Percentiles rank a stretch among this genome's conserved stretches.
Conservation (phyloP, 2,329 filamentous ascomycete genomes). For the Sporothrix mexicana region DNA sequence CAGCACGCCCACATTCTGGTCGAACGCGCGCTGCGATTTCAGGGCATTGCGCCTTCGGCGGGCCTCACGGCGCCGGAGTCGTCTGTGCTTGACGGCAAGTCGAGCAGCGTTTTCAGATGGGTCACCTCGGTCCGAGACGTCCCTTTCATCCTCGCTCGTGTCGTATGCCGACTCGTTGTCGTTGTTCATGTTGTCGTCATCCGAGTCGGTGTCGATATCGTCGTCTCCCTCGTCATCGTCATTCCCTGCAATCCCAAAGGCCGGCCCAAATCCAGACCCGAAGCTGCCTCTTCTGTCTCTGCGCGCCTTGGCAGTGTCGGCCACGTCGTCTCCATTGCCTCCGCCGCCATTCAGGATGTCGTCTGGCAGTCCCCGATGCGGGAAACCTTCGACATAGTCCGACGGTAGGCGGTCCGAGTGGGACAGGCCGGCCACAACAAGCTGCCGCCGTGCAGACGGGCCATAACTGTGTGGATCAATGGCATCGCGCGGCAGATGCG, state of each 20-base stretch:
- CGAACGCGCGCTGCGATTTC: constrained; percentile 37
- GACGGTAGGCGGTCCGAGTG: constrained; percentile 53
- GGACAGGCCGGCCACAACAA: constrained; percentile 59
- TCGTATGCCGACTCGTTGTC: background rate
- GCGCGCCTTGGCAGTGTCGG: constrained; percentile 25
- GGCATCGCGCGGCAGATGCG: constrained; percentile 44
- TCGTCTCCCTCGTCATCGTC: constrained; percentile 37
- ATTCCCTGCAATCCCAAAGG: background rate
- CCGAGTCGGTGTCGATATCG: constrained; percentile 22
- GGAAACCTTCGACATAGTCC: constrained; percentile 52
- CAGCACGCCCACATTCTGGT: constrained; percentile 68
- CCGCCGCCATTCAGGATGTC: background rate
- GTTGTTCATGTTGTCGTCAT: background rate
- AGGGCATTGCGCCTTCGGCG: constrained; percentile 46
- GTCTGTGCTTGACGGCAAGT: constrained; percentile 23
- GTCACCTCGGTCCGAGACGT: background rate
- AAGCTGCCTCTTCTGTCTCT: constrained; percentile 28
- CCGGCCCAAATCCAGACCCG: background rate
- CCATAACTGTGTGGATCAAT: constrained; percentile 64
- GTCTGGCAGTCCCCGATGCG: constrained; percentile 53
- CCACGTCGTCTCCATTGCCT: constrained; percentile 27
- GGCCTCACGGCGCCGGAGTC: constrained; percentile 25
- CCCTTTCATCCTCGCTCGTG: background rate
- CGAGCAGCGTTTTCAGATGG: constrained; percentile 21
- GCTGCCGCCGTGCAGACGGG: constrained; percentile 58